Evolutionary conservation across 2,329 filamentous ascomycete species (phyloP), one percentile per base, ranked within the genome.

Genomic region (Orbilia quercus): DNA sequence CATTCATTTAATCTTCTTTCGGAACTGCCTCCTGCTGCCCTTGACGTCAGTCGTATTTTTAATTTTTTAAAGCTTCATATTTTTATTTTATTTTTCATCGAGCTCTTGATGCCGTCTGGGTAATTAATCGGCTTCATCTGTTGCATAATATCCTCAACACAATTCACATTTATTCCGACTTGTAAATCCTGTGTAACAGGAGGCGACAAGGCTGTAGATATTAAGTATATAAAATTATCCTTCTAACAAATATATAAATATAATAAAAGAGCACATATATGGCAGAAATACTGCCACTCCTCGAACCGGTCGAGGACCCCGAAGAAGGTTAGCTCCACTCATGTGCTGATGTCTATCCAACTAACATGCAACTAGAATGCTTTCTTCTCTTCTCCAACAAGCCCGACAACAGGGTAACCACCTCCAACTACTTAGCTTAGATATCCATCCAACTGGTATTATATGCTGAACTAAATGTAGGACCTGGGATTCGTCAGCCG

Each of bases 401-500:
- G 38, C 70, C 70, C 18, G 57, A 74, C 48, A 74, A 64, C 57
- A 67, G 57, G 57, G 70, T 74, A 48, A 47, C 7, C 11, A 31
- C 40, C 40, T 59, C 48, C n/a, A n/a, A n/a, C n/a, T n/a, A n/a
- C n/a, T n/a, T n/a, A n/a, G n/a, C n/a, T n/a, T n/a, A n/a, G n/a
- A n/a, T n/a, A n/a, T n/a, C n/a, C n/a, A n/a, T n/a, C n/a, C n/a
- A n/a, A n/a, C n/a, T n/a, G n/a, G n/a, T n/a, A n/a, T n/a, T n/a
- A n/a, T n/a, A n/a, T n/a, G n/a, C n/a, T 14, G 48, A 23, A 12
- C 23, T 12, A 31, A n/a, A 42, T 40, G 31, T 23, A 88, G 62
- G 89, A 92, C 77, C 88, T 98, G 7, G 95, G 94, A 78, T 95
- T 97, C 81, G 82, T 98, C 75, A 89, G 96, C 80, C 83, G 90